Percentiles rank a stretch among this genome's conserved stretches.
Conservation (phyloP, 257 asterid species). For the Salvia splendens region DNA sequence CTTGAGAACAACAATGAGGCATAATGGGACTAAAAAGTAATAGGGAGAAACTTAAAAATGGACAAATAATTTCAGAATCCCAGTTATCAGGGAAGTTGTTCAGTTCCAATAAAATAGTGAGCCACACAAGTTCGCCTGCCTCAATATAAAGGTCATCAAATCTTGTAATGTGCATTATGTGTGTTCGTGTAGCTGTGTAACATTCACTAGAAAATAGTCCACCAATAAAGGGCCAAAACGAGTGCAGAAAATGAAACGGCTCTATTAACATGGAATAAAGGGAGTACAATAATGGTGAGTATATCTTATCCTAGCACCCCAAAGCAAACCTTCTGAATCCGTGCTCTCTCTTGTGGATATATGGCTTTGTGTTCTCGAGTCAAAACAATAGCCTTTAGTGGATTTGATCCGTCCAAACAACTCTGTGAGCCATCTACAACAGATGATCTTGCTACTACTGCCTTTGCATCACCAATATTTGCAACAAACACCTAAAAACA, state of each 20-base stretch:
- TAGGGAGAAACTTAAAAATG: background rate
- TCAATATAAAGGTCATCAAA: too few species aligned
- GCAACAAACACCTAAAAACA: constrained; percentile 77
- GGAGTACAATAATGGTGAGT: constrained; percentile 13
- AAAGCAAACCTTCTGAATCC: constrained; percentile 72
- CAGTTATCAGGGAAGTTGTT: background rate
- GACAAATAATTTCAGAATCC: background rate
- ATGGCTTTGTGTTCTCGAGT: constrained; percentile 94
- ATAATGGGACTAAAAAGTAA: background rate
- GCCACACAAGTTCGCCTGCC: background rate
- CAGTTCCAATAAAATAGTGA: background rate
- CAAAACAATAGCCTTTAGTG: constrained; percentile 73
- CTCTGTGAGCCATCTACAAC: constrained; percentile 46
- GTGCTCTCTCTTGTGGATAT: constrained; percentile 88
- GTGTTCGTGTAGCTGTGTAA: too few species aligned
- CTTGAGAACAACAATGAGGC: background rate
- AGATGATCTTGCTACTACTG: constrained; percentile 79
- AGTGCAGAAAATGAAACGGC: too few species aligned
- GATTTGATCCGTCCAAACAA: constrained; percentile 35
- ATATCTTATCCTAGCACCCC: constrained; percentile 20
- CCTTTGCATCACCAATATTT: constrained; percentile 90
- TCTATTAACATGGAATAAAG: too few species aligned
- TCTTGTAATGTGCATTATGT: too few species aligned
- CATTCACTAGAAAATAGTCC: background rate
- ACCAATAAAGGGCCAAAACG: background rate